phyloP scores from a whole-genome alignment of 768 basidiomycete genomes.

The Saitozyma sp. region DNA sequence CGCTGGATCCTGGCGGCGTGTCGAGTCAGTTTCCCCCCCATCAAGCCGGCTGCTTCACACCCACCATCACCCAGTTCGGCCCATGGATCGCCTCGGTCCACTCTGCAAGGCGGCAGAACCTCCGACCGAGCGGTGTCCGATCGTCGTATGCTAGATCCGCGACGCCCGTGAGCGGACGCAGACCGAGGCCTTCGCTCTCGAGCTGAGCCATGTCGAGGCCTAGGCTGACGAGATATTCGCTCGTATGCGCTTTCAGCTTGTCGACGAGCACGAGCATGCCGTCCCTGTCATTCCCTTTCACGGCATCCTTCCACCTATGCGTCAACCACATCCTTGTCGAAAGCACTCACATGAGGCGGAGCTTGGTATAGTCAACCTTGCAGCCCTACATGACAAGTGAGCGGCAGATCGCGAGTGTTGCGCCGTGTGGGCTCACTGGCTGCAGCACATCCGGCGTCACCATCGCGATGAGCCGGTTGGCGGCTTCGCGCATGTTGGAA shows the following conservation, averaged over 20 bases:
- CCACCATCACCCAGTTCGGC: conserved; percentile 34
- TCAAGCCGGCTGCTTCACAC: conserved; percentile 1
- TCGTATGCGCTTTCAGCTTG: conserved; percentile 29
- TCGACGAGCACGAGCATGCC: conserved; percentile 15
- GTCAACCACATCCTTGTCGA: not conserved
- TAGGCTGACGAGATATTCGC: conserved; percentile 17
- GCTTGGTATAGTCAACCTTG: conserved; percentile 43
- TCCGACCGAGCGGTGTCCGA: conserved; percentile 29
- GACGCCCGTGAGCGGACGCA: conserved; percentile 19
- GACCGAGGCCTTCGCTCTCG: conserved; percentile 31
- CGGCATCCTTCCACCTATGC: conserved; percentile 38
- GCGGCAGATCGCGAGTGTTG: not conserved
- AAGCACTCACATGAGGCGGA: conserved; percentile 39
- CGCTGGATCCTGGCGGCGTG: conserved; percentile 30
- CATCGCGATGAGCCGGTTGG: conserved; percentile 28
- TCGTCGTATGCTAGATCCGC: not conserved
- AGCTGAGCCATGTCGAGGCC: conserved; percentile 17
- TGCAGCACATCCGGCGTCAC: conserved; percentile 26
- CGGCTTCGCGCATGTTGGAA: conserved; percentile 36
- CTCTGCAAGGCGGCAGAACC: conserved; percentile 37
- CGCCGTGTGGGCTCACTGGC: conserved; percentile 24
- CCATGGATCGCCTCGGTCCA: conserved; percentile 43
- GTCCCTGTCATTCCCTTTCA: conserved; percentile 7
- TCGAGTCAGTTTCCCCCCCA: not conserved
- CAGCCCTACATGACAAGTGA: conserved; percentile 31